phyloP scores from a whole-genome alignment of 2,329 filamentous ascomycete species.

The Aureobasidium sp. region DNA sequence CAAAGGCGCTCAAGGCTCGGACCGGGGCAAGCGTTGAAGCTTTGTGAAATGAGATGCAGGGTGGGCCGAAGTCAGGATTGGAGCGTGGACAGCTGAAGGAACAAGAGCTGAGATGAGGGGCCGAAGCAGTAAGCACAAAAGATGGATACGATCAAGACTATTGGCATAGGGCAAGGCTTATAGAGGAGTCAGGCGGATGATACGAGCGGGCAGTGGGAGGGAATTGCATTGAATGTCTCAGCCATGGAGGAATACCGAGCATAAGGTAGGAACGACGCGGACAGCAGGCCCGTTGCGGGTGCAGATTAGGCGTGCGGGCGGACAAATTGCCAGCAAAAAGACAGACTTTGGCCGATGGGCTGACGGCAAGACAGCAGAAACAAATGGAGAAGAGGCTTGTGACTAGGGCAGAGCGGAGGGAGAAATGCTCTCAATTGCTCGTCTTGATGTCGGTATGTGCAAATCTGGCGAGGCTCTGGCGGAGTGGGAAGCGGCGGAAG shows the following conservation, averaged over 20 bases:
- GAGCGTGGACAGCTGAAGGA: neutral
- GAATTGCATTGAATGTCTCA: slow-evolving; percentile 10
- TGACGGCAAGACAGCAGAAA: neutral
- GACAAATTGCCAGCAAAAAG: neutral
- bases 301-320: slow-evolving; percentile 6
- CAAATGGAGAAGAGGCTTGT: too few relatives aligned
- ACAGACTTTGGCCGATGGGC: neutral
- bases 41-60: slow-evolving; percentile 11
- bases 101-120: neutral
- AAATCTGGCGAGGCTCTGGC: neutral
- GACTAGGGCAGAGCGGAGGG: neutral
- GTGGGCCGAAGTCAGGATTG: neutral
- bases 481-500: neutral
- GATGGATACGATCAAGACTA: neutral
- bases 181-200: neutral
- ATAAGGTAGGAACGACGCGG: neutral
- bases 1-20: slow-evolving; percentile 9
- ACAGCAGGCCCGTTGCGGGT: neutral
- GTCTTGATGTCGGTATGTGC: neutral
- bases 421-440: neutral
- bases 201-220: neutral
- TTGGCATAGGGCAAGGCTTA: neutral
- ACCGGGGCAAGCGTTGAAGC: slow-evolving; percentile 12
- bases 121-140: neutral
- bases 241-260: neutral